Percentiles rank a stretch among this genome's conserved stretches.
Evolutionary conservation across 2,329 filamentous ascomycete species (phyloP).

Genomic region (Xylaria digitata): DNA sequence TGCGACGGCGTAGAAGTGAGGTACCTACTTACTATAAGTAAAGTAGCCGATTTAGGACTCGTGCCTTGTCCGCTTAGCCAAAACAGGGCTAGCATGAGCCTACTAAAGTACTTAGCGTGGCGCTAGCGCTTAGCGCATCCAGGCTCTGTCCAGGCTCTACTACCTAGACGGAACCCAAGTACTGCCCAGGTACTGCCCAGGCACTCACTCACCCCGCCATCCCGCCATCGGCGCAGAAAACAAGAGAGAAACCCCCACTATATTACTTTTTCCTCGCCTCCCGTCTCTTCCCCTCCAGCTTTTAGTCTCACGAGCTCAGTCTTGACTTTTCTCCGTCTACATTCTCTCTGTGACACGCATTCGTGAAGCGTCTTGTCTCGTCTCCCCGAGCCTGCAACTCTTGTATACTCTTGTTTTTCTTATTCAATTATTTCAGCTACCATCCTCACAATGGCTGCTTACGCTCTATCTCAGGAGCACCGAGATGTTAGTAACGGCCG

Average conservation of each 20-base stretch:
- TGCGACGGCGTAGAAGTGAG: no score
- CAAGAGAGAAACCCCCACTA: constrained; percentile 11
- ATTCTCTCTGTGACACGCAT: not conserved
- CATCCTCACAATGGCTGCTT: constrained; percentile 49
- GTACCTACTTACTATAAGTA: no score
- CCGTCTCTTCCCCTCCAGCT: not conserved
- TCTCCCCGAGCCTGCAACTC: not conserved
- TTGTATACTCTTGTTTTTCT: not conserved
- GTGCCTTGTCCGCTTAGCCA: no score
- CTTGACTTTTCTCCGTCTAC: constrained; percentile 5
- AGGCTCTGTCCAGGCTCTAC: not conserved
- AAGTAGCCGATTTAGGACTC: no score
- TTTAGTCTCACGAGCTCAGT: constrained; percentile 4
- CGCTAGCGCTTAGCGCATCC: not conserved
- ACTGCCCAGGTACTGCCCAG: no score
- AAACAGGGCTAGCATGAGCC: no score
- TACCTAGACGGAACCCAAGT: no score
- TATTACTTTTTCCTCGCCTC: constrained; percentile 23
- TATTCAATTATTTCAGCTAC: constrained; percentile 1
- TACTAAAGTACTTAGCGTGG: not conserved
- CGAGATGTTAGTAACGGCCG: constrained; percentile 48
- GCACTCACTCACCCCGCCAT: not conserved
- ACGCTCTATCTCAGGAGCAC: constrained; percentile 53
- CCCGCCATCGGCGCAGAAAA: constrained; percentile 28
- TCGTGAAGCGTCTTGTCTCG: not conserved